phyloP scores from a whole-genome alignment of 2,329 filamentous ascomycete genomes.

The Penicillium sp. region DNA sequence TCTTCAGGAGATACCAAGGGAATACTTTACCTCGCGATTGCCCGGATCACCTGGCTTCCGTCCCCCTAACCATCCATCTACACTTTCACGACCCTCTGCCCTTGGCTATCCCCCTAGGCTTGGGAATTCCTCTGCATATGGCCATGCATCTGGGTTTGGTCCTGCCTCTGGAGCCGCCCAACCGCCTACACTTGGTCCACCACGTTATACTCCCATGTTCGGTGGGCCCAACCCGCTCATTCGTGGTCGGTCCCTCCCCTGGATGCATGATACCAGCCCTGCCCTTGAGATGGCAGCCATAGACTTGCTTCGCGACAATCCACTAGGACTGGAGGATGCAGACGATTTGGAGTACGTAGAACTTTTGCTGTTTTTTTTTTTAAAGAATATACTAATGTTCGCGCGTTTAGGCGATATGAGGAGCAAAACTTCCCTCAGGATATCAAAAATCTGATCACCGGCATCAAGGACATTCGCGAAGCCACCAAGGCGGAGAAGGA shows the following conservation, averaged over 20 bases:
- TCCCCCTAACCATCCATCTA: background rate
- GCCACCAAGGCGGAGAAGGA: constrained; percentile 64
- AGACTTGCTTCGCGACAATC: constrained; percentile 15
- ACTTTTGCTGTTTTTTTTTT: background rate
- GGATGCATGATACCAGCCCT: constrained; percentile 5
- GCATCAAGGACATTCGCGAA: constrained; percentile 72
- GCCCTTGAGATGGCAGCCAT: constrained; percentile 4
- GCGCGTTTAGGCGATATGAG: constrained; percentile 24
- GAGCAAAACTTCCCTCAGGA: constrained; percentile 61
- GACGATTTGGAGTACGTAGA: constrained; percentile 10
- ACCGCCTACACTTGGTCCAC: background rate
- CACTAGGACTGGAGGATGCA: constrained; percentile 12
- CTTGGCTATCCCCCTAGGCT: no score
- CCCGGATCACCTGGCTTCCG: background rate
- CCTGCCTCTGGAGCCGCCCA: background rate
- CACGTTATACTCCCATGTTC: background rate
- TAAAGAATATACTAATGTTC: constrained; percentile 3
- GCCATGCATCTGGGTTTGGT: background rate
- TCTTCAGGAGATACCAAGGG: constrained; percentile 34
- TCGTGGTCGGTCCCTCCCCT: constrained; percentile 8
- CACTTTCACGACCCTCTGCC: no score
- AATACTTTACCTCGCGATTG: constrained; percentile 20
- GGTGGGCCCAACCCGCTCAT: background rate
- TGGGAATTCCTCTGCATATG: no score
- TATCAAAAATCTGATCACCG: constrained; percentile 68